Conservation (phyloP, 257 asterid genomes). For the Nicotiana knightiana region DNA sequence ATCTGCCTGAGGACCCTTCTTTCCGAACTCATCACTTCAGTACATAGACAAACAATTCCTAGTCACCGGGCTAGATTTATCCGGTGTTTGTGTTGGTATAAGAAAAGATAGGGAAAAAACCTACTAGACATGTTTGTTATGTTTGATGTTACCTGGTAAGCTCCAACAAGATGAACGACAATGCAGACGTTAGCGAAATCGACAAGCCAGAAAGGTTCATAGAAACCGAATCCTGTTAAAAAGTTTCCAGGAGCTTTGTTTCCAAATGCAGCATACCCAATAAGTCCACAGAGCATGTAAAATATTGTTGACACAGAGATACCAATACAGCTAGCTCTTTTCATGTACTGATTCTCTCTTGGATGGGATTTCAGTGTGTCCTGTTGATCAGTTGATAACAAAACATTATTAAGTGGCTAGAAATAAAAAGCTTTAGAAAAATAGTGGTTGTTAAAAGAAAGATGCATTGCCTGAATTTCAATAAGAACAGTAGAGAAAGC, state of each 20-base stretch:
- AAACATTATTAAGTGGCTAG: background rate
- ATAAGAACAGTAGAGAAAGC: conserved; percentile 53
- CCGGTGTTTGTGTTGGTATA: background rate
- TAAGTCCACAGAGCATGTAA: conserved; percentile 49
- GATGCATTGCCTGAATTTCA: conserved; percentile 46
- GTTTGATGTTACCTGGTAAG: conserved; percentile 45
- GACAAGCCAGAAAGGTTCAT: conserved; percentile 66
- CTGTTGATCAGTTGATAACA: conserved; percentile 17
- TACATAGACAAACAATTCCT: no score
- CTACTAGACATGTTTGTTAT: background rate
- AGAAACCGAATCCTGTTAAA: conserved; percentile 73
- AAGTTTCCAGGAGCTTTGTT: conserved; percentile 71
- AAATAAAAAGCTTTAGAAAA: background rate
- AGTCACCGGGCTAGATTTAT: background rate
- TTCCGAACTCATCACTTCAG: no score
- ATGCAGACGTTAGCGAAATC: conserved; percentile 53
- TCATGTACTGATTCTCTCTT: conserved; percentile 53
- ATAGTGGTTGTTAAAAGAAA: background rate
- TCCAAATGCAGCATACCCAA: conserved; percentile 77
- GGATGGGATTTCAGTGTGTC: conserved; percentile 51
- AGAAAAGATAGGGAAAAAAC: background rate
- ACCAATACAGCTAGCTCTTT: conserved; percentile 34
- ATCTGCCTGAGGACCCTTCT: no score
- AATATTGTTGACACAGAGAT: conserved; percentile 38
- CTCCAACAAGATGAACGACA: conserved; percentile 59